These are phyloP conservation scores for Entomortierella beljakovae DNA, from an alignment of 192 early-diverging fungal species.

Conservation along the genomic window DNA sequence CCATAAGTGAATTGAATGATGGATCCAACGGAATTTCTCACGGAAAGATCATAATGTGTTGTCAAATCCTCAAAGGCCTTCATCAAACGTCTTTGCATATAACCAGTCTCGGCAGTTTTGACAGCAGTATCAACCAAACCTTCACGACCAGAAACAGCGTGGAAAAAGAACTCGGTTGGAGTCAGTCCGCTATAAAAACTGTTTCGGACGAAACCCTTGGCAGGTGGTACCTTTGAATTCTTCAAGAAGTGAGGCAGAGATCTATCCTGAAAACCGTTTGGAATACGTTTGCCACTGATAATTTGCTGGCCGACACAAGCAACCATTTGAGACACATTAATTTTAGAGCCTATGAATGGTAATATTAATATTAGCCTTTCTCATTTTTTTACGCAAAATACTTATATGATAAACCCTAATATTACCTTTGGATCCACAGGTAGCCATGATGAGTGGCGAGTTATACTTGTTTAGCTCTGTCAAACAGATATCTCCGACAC, in stretches of 20 bases:
- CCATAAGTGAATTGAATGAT: slow-evolving; percentile 97
- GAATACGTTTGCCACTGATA: slow-evolving; percentile 96
- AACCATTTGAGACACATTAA: slow-evolving; percentile 99
- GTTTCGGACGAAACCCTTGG: slow-evolving; percentile 98
- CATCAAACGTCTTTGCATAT: slow-evolving; percentile 97
- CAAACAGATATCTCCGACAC: slow-evolving; percentile 91
- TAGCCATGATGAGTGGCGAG: slow-evolving; percentile 97
- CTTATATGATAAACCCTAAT: background rate
- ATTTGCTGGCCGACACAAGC: slow-evolving; percentile 99
- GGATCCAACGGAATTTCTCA: slow-evolving; percentile 90
- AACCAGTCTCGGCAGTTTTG: slow-evolving; percentile 99
- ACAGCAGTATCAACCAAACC: slow-evolving; percentile 99
- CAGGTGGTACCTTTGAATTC: slow-evolving; percentile 90
- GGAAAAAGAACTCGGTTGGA: slow-evolving; percentile 98
- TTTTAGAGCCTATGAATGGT: slow-evolving; percentile 76
- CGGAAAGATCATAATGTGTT: slow-evolving; percentile 95
- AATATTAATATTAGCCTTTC: too few species aligned
- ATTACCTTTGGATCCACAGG: slow-evolving; percentile 97
- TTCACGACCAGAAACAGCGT: slow-evolving; percentile 99
- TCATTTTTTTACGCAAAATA: too few species aligned
- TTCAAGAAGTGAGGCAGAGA: slow-evolving; percentile 97
- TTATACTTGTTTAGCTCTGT: slow-evolving; percentile 95
- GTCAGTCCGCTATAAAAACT: slow-evolving; percentile 97
- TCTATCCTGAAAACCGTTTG: slow-evolving; percentile 96
- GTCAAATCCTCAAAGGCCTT: slow-evolving; percentile 98